These are phyloP conservation scores for Neofusicoccum sp. DNA, from an alignment of 2,329 filamentous ascomycete genomes.

Conservation along the genomic window DNA sequence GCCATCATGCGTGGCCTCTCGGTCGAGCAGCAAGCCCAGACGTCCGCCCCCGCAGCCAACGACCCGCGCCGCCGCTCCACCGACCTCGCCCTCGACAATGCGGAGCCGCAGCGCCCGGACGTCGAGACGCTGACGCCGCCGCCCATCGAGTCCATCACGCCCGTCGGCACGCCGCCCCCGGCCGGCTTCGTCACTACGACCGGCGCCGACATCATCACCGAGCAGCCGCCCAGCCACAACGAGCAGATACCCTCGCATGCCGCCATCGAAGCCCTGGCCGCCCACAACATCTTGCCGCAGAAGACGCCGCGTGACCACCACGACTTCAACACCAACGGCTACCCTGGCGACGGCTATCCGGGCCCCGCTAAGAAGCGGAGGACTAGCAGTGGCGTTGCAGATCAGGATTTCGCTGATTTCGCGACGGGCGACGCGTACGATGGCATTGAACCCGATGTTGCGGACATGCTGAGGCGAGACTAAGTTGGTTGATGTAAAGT, in stretches of 20 bases:
- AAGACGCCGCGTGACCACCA: slow-evolving; percentile 14
- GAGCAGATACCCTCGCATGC: neutral
- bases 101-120: slow-evolving; percentile 72
- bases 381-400: slow-evolving; percentile 32
- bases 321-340: slow-evolving; percentile 22
- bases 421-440: slow-evolving; percentile 54
- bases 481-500: neutral
- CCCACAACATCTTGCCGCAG: slow-evolving; percentile 12
- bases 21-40: slow-evolving; percentile 53
- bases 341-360: slow-evolving; percentile 12
- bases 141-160: slow-evolving; percentile 59
- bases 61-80: slow-evolving; percentile 23
- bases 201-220: slow-evolving; percentile 36
- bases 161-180: slow-evolving; percentile 52
- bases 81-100: slow-evolving; percentile 9
- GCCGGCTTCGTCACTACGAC: slow-evolving; percentile 36
- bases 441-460: slow-evolving; percentile 64
- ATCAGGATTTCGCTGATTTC: slow-evolving; percentile 41
- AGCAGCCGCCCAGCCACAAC: slow-evolving; percentile 5
- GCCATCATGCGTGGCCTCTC: slow-evolving; percentile 84
- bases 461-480: slow-evolving; percentile 56
- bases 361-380: slow-evolving; percentile 40
- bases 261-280: slow-evolving; percentile 4
- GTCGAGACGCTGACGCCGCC: slow-evolving; percentile 89
- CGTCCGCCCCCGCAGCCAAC: slow-evolving; percentile 46